phyloP scores from a whole-genome alignment of 1,139 yeast genomes.

The Cylindricascospora bacillispora region DNA sequence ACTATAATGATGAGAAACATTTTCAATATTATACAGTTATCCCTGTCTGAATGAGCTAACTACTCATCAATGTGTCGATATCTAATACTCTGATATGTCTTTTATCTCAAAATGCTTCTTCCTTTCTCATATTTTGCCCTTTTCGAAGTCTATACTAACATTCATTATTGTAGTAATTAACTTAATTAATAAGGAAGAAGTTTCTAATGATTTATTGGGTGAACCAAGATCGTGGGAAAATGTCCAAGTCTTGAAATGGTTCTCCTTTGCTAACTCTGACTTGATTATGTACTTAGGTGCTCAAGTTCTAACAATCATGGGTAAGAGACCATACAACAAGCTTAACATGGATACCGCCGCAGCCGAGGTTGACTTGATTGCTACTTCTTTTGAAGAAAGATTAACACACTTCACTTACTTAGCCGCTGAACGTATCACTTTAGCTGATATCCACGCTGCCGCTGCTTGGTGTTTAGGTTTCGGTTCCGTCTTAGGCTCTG shows the following conservation, averaged over 20 bases:
- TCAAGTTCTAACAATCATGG: slow-evolving; percentile 20
- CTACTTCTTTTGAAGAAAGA: slow-evolving; percentile 42
- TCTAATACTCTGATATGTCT: slow-evolving; percentile 13
- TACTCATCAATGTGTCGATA: slow-evolving; percentile 19
- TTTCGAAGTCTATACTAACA: too few relatives aligned
- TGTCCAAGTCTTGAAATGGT: slow-evolving; percentile 59
- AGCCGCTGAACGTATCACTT: slow-evolving; percentile 72
- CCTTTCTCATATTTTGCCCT: too few relatives aligned
- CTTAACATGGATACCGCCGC: slow-evolving; percentile 45
- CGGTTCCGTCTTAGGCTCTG: slow-evolving; percentile 45
- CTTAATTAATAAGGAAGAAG: slow-evolving; percentile 17
- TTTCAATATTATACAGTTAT: slow-evolving; percentile 17
- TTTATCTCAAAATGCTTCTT: too few relatives aligned
- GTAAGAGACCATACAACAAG: slow-evolving; percentile 50
- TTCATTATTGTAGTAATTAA: slow-evolving; percentile 6
- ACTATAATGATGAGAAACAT: slow-evolving; percentile 19
- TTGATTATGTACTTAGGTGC: slow-evolving; percentile 31
- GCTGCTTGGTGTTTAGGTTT: slow-evolving; percentile 44
- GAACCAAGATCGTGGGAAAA: slow-evolving; percentile 48
- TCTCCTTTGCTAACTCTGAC: slow-evolving; percentile 61
- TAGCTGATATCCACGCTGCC: slow-evolving; percentile 64
- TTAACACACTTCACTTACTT: slow-evolving; percentile 63
- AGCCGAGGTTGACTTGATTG: slow-evolving; percentile 29
- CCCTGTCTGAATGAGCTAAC: slow-evolving; percentile 22
- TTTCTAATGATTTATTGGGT: slow-evolving; percentile 35